Evolutionary conservation across 345 rosid species (phyloP), one percentile per base, ranked within the genome.

Genomic region (Erysimum cheiranthoides): DNA sequence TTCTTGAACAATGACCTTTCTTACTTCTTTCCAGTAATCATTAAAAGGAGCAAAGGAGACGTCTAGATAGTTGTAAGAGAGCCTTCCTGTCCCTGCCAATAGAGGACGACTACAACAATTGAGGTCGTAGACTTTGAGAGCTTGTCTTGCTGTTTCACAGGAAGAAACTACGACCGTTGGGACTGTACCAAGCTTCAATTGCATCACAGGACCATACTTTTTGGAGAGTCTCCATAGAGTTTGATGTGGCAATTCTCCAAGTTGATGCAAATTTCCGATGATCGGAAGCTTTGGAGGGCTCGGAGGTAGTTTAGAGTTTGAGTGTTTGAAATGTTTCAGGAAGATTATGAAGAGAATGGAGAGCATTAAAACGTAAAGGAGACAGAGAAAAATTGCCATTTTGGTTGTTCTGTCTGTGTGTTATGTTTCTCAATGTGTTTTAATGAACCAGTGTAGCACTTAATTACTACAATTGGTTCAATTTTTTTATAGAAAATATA

Each of bases 151-250:
- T 60, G 45, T 18, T 17, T 60, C 64, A 17, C 45, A 45, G 38
- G 64, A 13, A 25, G 80, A 67, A 46, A 81, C 67, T 10, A 81
- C 52, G 9, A 77, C 50, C 3, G 53, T 25, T 10, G 78, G 81
- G 5, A 68, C 30, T n/a, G 68, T 56, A 1, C 81, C 81, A 13
- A 77, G 78, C 52, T 73, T 61, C 10, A 77, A 50, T 13, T 53
- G 43, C 68, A 81, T 63, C 21, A 77, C 79, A 0, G 76, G 73
- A 42, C 84, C 84, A 9, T 81, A 73, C 56, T 73, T 73, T 49
- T 25, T 32, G 47, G 81, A 72, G 30, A 81, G 76, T 32, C 59
- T 38, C 70, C 69, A 58, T 13, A 81, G 51, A 68, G 84, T 73
- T 17, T 68, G 72, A 35, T 81, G 84, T 13, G 81, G 69, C 52